phyloP scores from a whole-genome alignment of 768 basidiomycete genomes.

The Tulasnella sp. region DNA sequence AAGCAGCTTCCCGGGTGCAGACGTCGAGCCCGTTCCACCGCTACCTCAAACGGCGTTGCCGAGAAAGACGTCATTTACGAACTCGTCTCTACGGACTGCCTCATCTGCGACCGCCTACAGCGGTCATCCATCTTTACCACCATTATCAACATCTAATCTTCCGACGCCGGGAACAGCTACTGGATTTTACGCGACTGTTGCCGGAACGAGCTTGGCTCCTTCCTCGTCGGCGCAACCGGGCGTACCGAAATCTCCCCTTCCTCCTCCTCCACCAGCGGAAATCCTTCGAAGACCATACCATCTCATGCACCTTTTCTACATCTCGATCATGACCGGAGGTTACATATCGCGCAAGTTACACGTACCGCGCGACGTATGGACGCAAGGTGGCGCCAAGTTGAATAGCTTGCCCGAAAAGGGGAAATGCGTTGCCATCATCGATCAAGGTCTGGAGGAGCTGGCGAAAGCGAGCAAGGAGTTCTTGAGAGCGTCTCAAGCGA shows the following conservation, averaged over 20 bases:
- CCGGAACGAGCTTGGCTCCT: slow-evolving; percentile 36
- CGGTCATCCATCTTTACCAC: not conserved
- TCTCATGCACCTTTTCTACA: slow-evolving; percentile 76
- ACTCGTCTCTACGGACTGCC: not conserved
- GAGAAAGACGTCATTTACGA: slow-evolving; percentile 12
- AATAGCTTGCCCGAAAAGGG: slow-evolving; percentile 79
- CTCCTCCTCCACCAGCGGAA: slow-evolving; percentile 65
- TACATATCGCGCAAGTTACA: slow-evolving; percentile 83
- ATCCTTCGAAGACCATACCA: slow-evolving; percentile 81
- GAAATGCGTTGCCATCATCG: slow-evolving; percentile 74
- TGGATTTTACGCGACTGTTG: not conserved
- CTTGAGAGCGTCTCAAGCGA: slow-evolving; percentile 46
- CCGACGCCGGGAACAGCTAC: too few relatives aligned
- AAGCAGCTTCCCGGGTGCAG: not conserved
- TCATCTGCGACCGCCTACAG: not conserved
- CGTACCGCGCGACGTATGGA: slow-evolving; percentile 84
- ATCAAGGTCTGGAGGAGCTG: slow-evolving; percentile 74
- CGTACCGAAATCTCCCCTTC: slow-evolving; percentile 67
- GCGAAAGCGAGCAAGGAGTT: slow-evolving; percentile 64
- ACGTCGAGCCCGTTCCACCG: slow-evolving; percentile 14
- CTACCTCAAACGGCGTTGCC: slow-evolving; percentile 22
- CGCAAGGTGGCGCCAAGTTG: slow-evolving; percentile 83
- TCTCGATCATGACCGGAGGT: slow-evolving; percentile 81
- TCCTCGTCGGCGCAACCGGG: slow-evolving; percentile 20
- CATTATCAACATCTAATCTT: not conserved